Conservation (phyloP, 805 yeast genomes). For the Wickerhamiella hasegawae region DNA sequence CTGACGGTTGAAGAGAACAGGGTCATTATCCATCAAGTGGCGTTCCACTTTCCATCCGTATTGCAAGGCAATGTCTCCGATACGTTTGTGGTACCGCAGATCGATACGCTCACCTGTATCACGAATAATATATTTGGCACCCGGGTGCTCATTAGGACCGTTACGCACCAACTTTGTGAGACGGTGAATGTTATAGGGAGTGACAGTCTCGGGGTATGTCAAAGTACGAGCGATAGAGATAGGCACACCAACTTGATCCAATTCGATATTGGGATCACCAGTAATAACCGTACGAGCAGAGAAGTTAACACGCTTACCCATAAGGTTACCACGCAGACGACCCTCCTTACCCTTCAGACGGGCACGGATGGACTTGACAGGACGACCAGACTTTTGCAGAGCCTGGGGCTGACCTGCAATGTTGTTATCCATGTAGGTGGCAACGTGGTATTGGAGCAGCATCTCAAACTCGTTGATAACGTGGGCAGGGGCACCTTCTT, state of each 20-base stretch:
- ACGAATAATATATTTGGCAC: constrained; percentile 96
- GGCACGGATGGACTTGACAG: constrained; percentile 97
- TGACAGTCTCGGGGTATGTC: constrained; percentile 93
- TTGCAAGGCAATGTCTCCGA: constrained; percentile 94
- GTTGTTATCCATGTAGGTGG: constrained; percentile 98
- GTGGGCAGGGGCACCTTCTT: constrained; percentile 98
- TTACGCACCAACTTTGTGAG: constrained; percentile 86
- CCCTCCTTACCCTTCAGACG: constrained; percentile 99
- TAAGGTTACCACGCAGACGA: constrained; percentile 91
- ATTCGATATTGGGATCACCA: constrained; percentile 94
- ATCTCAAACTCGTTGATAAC: constrained; percentile 94
- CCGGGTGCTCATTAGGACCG: constrained; percentile 99
- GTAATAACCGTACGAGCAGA: constrained; percentile 99
- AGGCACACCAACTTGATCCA: constrained; percentile 99
- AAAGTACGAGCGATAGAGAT: constrained; percentile 88
- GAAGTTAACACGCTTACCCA: constrained; percentile 99
- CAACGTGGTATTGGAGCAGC: constrained; percentile 90
- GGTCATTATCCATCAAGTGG: constrained; percentile 94
- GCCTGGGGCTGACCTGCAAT: constrained; percentile 99
- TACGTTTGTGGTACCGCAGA: constrained; percentile 89
- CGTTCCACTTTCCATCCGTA: constrained; percentile 99
- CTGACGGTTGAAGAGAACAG: constrained; percentile 96
- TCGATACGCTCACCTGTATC: constrained; percentile 99
- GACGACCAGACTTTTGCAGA: constrained; percentile 94
- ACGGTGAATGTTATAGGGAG: constrained; percentile 91